Evolutionary conservation across 2,329 filamentous ascomycete species (phyloP).

Genomic region (Colletotrichum paranaense): DNA sequence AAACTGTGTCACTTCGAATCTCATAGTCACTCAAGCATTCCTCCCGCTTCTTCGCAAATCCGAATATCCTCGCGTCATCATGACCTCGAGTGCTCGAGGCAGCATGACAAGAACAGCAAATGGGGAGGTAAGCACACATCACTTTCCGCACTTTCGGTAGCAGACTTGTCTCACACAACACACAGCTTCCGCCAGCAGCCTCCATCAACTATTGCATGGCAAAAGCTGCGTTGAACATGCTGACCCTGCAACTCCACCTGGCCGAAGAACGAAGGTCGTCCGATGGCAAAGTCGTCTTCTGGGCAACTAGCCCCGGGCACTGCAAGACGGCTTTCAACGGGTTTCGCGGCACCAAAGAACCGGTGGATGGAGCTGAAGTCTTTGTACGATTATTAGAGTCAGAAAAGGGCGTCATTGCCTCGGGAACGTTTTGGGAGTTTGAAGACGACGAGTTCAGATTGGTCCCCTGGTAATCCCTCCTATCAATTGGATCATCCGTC

Average conservation of each 20-base stretch:
- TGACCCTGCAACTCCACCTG: not conserved
- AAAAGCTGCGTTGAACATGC: not conserved
- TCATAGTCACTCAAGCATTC: not conserved
- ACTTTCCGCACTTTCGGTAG: not conserved
- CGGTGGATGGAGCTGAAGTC: not conserved
- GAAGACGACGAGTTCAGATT: not conserved
- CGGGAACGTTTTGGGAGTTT: not conserved
- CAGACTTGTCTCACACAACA: not conserved
- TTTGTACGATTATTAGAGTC: not conserved
- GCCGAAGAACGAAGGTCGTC: not conserved
- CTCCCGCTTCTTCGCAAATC: not conserved
- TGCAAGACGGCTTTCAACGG: conserved; percentile 10
- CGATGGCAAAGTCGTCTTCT: not conserved
- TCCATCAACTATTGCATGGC: not conserved
- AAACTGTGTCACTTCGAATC: not conserved
- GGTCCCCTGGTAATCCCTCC: not conserved
- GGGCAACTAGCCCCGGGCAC: not conserved
- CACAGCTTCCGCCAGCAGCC: not conserved
- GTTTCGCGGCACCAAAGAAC: not conserved
- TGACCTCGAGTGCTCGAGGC: not conserved
- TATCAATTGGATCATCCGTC: not conserved
- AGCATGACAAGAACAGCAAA: not conserved
- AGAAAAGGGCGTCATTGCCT: not conserved
- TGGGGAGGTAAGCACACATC: not conserved
- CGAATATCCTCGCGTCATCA: not conserved